Conservation (phyloP, 2,329 filamentous ascomycete genomes). For the Tolypocladium album region DNA sequence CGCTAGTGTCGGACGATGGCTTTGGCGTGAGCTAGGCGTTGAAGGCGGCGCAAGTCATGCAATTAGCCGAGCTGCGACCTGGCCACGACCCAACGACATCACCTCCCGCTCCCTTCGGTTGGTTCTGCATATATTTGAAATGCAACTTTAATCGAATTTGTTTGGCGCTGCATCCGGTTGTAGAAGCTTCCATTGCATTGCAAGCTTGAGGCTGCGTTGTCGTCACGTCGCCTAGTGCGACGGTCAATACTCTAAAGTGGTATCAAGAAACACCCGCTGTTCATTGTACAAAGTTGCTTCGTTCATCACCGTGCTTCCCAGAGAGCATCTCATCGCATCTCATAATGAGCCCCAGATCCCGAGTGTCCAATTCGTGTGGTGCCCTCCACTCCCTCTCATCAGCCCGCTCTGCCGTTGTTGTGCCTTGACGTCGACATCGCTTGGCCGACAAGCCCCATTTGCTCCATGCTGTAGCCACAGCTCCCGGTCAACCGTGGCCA, state of each 20-base stretch:
- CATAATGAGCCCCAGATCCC: slow-evolving; percentile 48
- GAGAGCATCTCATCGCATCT: slow-evolving; percentile 14
- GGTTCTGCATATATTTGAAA: neutral
- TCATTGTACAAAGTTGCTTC: neutral
- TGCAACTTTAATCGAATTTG: neutral
- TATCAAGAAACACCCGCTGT: neutral
- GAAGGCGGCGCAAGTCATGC: slow-evolving; percentile 12
- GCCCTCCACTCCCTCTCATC: slow-evolving; percentile 21
- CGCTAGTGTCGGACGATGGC: neutral
- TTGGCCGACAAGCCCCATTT: slow-evolving; percentile 47
- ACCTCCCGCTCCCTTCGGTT: neutral
- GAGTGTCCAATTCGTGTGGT: slow-evolving; percentile 47
- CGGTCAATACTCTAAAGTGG: neutral
- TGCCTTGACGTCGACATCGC: slow-evolving; percentile 47
- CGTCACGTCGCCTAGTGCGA: neutral
- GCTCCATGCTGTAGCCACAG: slow-evolving; percentile 59
- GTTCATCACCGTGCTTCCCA: neutral
- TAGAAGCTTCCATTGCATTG: neutral
- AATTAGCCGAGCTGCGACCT: slow-evolving; percentile 15
- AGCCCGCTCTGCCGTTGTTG: slow-evolving; percentile 53
- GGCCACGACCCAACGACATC: neutral
- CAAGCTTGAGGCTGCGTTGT: neutral
- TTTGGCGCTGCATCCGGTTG: neutral
- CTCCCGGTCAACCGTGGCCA: slow-evolving; percentile 62
- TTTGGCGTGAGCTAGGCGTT: neutral